phyloP scores from a whole-genome alignment of 805 yeast species.

The Hanseniaspora clermontiae region DNA sequence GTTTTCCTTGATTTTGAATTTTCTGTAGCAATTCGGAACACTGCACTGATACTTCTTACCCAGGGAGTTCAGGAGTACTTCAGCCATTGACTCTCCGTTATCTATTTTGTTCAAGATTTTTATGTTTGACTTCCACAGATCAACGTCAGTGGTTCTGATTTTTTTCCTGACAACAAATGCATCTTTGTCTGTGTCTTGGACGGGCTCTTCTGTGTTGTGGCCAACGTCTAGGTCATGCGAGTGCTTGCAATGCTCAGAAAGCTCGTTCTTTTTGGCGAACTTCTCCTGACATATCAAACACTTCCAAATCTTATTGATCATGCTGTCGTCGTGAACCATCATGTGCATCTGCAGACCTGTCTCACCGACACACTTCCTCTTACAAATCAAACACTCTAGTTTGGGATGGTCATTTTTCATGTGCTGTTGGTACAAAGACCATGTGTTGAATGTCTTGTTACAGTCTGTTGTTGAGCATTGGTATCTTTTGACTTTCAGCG shows the following conservation, averaged over 20 bases:
- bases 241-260: constrained; percentile 43
- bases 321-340: constrained; percentile 49
- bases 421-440: constrained; percentile 65
- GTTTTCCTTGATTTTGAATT: constrained; percentile 34
- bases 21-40: constrained; percentile 38
- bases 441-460: constrained; percentile 45
- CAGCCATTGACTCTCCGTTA: constrained; percentile 22
- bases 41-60: constrained; percentile 37
- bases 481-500: constrained; percentile 25
- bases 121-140: constrained; percentile 19
- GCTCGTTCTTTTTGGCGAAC: constrained; percentile 45
- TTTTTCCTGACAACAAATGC: neutral
- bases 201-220: neutral
- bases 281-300: constrained; percentile 42
- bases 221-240: constrained; percentile 29
- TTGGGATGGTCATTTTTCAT: constrained; percentile 62
- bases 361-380: constrained; percentile 59
- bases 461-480: constrained; percentile 57
- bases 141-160: constrained; percentile 16
- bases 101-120: constrained; percentile 22
- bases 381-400: constrained; percentile 50
- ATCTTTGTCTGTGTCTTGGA: neutral
- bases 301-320: constrained; percentile 49
- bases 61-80: constrained; percentile 26
- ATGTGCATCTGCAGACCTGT: constrained; percentile 61